Conservation (phyloP, 345 rosid genomes). For the Heritiera littoralis region DNA sequence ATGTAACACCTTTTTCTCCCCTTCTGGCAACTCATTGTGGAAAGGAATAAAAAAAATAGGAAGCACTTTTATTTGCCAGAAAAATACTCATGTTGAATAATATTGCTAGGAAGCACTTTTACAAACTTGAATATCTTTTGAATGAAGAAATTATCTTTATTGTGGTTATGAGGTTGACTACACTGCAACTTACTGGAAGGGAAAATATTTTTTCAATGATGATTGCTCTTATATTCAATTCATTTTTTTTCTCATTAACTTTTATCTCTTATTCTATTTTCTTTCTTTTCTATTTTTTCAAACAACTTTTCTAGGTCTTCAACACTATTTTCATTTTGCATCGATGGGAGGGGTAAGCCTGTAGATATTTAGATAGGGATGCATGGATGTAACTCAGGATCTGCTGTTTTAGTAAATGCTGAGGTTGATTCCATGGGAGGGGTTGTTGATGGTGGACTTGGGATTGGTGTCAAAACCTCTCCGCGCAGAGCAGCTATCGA, state of each 20-base stretch:
- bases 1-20: background rate
- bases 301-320: constrained; percentile 27
- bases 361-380: constrained; percentile 51
- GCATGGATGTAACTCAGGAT: constrained; percentile 73
- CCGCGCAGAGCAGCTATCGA: constrained; percentile 87
- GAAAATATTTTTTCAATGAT: background rate
- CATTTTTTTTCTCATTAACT: constrained; percentile 7
- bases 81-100: background rate
- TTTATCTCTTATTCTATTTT: constrained; percentile 5
- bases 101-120: background rate
- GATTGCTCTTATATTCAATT: constrained; percentile 10
- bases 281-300: background rate
- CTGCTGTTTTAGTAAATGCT: constrained; percentile 80
- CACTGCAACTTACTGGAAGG: background rate
- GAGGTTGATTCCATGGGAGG: constrained; percentile 99
- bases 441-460: constrained; percentile 91
- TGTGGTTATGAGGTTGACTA: constrained; percentile 1
- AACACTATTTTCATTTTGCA: constrained; percentile 19
- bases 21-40: background rate
- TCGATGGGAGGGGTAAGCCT: constrained; percentile 39
- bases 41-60: background rate
- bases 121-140: background rate
- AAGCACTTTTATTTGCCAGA: background rate
- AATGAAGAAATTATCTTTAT: background rate
- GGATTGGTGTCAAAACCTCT: constrained; percentile 85